Evolutionary conservation across 345 rosid genomes (phyloP).

Genomic region (Eucalyptus shirleyi): DNA sequence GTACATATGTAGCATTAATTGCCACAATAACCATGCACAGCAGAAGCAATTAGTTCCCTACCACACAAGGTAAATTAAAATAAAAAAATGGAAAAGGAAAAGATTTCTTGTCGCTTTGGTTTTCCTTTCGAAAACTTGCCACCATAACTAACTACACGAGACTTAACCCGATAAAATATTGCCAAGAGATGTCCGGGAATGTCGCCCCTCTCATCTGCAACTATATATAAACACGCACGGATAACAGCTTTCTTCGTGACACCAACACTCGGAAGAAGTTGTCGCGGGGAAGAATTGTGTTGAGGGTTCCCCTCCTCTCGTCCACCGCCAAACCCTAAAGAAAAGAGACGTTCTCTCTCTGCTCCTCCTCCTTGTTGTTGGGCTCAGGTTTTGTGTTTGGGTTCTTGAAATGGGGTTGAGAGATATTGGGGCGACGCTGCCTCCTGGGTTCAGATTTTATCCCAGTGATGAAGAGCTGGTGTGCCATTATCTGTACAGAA

Average conservation of each 20-base stretch:
- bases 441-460: conserved; percentile 92
- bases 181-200: background rate
- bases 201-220: background rate
- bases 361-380: background rate
- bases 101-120: conserved; percentile 67
- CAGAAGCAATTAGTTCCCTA: background rate
- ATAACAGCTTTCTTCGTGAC: background rate
- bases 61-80: background rate
- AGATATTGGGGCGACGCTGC: conserved; percentile 88
- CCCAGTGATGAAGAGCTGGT: conserved; percentile 96
- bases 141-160: conserved; percentile 24
- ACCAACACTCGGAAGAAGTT: background rate
- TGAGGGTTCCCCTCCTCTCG: background rate
- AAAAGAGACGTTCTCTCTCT: conserved; percentile 17
- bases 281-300: background rate
- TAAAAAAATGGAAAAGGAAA: background rate
- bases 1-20: conserved; percentile 8
- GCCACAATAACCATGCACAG: background rate
- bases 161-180: conserved; percentile 32
- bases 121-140: conserved; percentile 47
- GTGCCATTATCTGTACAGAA: conserved; percentile 86
- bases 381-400: background rate
- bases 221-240: background rate
- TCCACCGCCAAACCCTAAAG: background rate
- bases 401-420: conserved; percentile 52